These are phyloP conservation scores for Byssochlamys sp. DNA, from an alignment of 2,329 filamentous ascomycete genomes.

Conservation along the genomic window DNA sequence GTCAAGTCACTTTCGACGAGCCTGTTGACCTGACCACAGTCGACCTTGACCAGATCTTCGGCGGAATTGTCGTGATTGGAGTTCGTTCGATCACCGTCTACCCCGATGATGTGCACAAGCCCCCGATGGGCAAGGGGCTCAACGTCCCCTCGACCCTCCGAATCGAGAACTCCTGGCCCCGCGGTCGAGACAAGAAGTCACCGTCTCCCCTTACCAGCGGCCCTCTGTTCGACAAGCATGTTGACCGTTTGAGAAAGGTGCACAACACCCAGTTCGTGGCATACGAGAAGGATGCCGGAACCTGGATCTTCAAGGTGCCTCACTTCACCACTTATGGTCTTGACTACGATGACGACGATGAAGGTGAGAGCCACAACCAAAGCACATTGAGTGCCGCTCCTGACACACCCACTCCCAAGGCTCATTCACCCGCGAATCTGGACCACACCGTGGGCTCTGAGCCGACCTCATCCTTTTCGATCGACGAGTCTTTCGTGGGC, in stretches of 20 bases:
- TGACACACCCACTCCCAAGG: constrained; percentile 40
- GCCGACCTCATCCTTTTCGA: constrained; percentile 29
- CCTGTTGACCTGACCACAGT: constrained; percentile 74
- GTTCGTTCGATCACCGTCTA: constrained; percentile 83
- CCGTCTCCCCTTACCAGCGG: constrained; percentile 50
- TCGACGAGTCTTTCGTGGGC: constrained; percentile 33
- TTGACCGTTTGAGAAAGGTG: constrained; percentile 68
- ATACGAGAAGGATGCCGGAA: constrained; percentile 69
- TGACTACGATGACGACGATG: constrained; percentile 60
- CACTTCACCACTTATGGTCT: constrained; percentile 95
- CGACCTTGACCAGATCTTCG: constrained; percentile 70
- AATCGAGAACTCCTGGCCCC: constrained; percentile 90
- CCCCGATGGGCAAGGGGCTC: constrained; percentile 72
- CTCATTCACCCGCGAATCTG: constrained; percentile 17
- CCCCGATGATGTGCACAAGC: constrained; percentile 63
- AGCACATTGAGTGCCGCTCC: constrained; percentile 43
- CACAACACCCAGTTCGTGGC: constrained; percentile 69
- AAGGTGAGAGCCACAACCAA: constrained; percentile 43
- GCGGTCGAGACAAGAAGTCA: constrained; percentile 52
- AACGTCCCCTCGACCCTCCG: constrained; percentile 82
- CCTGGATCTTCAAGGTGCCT: constrained; percentile 87
- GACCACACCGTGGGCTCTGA: constrained; percentile 27
- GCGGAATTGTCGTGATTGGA: constrained; percentile 64
- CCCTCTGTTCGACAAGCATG: constrained; percentile 67
- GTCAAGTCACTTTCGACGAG: constrained; percentile 69